These are phyloP conservation scores for Tremella fuciformis DNA, from an alignment of 768 basidiomycete genomes.

Conservation along the genomic window DNA sequence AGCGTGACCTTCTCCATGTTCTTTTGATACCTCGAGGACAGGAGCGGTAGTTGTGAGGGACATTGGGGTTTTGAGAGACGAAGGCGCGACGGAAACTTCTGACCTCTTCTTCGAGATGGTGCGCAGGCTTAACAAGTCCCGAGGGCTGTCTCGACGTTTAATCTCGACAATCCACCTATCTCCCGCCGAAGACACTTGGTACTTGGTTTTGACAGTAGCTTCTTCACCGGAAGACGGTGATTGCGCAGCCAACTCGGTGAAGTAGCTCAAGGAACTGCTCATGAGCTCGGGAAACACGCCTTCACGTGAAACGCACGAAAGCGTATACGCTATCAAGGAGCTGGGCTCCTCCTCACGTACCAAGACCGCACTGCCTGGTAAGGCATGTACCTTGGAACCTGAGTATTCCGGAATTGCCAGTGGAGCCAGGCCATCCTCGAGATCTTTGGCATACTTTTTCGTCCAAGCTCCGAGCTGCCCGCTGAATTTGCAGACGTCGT, in stretches of 20 bases:
- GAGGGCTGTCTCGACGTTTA: conserved; percentile 34
- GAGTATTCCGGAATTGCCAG: conserved; percentile 19
- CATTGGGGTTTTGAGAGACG: conserved; percentile 19
- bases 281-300: background rate
- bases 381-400: conserved; percentile 12
- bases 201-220: background rate
- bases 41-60: conserved; percentile 31
- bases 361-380: conserved; percentile 37
- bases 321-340: conserved; percentile 40
- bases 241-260: conserved; percentile 25
- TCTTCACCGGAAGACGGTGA: conserved; percentile 5
- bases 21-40: conserved; percentile 32
- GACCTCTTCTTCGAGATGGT: conserved; percentile 35
- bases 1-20: conserved; percentile 29
- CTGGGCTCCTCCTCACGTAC: conserved; percentile 41
- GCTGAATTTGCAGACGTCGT: too few species aligned
- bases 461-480: conserved; percentile 12
- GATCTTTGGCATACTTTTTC: conserved; percentile 9
- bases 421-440: background rate
- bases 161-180: conserved; percentile 32
- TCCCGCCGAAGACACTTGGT: background rate
- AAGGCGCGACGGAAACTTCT: conserved; percentile 22
- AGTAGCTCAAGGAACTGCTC: conserved; percentile 32
- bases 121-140: conserved; percentile 37
- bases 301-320: conserved; percentile 28